Base-by-base conservation (phyloP, 1,284 basidiomycete genomes). In the Singerocomus inundabilis region DNA sequence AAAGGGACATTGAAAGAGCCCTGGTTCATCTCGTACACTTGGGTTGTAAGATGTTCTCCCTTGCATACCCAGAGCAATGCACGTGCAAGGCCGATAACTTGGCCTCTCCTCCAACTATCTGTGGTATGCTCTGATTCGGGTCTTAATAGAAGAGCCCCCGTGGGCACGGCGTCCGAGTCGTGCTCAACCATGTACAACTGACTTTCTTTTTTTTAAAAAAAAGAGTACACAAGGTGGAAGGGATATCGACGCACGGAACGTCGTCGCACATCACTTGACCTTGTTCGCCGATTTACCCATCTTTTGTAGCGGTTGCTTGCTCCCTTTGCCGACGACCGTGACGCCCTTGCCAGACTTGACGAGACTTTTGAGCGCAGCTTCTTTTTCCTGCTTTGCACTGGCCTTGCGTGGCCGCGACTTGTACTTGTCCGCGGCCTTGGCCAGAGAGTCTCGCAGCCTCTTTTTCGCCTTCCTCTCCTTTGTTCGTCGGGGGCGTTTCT, bases 271-370 rank as follows among this genome's bases (percentile, higher is more conserved):
- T 61, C 21, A 61, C 40, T 59, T 64, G 44, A 28, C 39, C 33
- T 46, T 61, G 18, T 49, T 63, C 6, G 37, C 21, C 6, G 11
- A 13, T 39, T 30, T 54, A 5, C 38, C 44, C 24, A 1, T 43
- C 31, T 53, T 53, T 37, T 31, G 46, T 37, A 33, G 46, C 26
- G 38, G 21, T 21, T 21, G 38, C 44, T 75, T 75, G 36, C 63
- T 71, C 53, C 73, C 73, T 70, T 93, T 95, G 15, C 93, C 92
- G 44, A 96, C 82, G 28, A 95, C 84, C 0, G 92, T 94, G 31
- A 92, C 82, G 1, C 93, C 91, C 66, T 87, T 92, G 1, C 93
- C 91, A 45, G 72, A 79, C 72, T 92, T 93, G 45, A 94, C 85
- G 16, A 94, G 74, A 52, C 78, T 85, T 66, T 84, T 81, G 55